A percentile compares a stretch with the other conserved stretches of the same genome.
phyloP scores from a whole-genome alignment of 306 rosid genomes.

The Vigna hirtella region DNA sequence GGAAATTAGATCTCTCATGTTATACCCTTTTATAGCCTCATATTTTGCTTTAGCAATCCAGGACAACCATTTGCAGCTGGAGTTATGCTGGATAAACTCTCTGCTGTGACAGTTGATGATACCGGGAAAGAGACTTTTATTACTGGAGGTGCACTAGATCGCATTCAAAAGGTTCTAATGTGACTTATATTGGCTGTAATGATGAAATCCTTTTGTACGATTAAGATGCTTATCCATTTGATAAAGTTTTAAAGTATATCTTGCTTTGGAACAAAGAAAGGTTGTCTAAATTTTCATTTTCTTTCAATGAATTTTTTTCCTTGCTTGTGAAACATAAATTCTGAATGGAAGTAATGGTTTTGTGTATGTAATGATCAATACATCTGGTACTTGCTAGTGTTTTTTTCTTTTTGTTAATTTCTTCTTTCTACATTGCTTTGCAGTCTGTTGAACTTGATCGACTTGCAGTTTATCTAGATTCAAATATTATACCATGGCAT shows the following conservation, averaged over 20 bases:
- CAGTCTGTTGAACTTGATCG: constrained; percentile 90
- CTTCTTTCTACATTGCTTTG: constrained; percentile 45
- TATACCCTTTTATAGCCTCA: constrained; percentile 45
- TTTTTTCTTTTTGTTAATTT: constrained; percentile 38
- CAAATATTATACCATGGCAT: constrained; percentile 83
- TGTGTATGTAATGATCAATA: constrained; percentile 15
- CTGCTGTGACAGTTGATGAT: constrained; percentile 88
- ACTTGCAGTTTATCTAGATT: constrained; percentile 90
- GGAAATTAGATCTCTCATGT: constrained; percentile 1
- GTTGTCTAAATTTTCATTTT: constrained; percentile 34
- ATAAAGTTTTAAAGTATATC: constrained; percentile 21
- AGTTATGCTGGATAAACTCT: constrained; percentile 85
- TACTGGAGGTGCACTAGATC: constrained; percentile 84
- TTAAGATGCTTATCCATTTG: constrained; percentile 37
- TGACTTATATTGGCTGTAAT: constrained; percentile 35
- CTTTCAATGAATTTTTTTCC: constrained; percentile 36
- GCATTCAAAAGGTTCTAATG: constrained; percentile 76
- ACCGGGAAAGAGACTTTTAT: constrained; percentile 86
- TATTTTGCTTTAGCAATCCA: constrained; percentile 75
- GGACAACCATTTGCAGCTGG: constrained; percentile 98
- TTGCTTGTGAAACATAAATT: constrained; percentile 36
- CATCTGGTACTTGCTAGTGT: constrained; percentile 29
- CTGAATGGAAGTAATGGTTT: constrained; percentile 28
- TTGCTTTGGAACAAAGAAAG: neutral
- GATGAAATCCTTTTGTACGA: constrained; percentile 30